Conservation (phyloP, 331 rosid genomes). For the Cydonia oblonga region DNA sequence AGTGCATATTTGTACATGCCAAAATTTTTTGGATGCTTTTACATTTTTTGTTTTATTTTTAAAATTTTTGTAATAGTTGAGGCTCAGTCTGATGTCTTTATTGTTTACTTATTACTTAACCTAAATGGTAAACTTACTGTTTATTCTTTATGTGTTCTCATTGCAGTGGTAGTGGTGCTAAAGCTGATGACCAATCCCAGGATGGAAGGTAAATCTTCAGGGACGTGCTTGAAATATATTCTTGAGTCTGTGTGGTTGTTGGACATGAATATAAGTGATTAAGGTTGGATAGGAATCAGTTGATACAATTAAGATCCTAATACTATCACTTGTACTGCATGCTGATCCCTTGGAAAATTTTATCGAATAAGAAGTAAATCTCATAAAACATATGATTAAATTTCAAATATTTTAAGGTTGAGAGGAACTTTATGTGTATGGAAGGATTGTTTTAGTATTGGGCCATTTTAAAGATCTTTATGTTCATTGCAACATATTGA, state of each 20-base stretch:
- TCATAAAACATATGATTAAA: background rate
- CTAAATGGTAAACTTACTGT: background rate
- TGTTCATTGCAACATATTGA: background rate
- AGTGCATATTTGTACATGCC: background rate
- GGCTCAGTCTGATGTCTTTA: too few species aligned
- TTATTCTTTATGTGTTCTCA: conserved; percentile 4
- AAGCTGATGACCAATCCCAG: conserved; percentile 61
- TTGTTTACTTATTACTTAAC: background rate
- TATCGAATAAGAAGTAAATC: too few species aligned
- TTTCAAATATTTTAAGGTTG: too few species aligned
- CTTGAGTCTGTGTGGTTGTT: background rate
- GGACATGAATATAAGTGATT: background rate
- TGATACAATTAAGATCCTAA: background rate
- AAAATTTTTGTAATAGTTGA: too few species aligned
- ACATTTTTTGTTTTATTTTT: too few species aligned
- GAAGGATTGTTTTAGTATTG: too few species aligned
- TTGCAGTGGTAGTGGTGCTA: conserved; percentile 62
- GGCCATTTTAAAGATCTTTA: background rate
- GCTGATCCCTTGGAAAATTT: background rate
- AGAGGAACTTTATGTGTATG: too few species aligned
- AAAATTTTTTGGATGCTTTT: background rate
- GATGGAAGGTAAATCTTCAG: conserved; percentile 58
- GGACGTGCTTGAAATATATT: background rate
- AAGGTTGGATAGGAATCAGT: background rate
- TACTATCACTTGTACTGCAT: background rate